These are phyloP conservation scores for Arthrobotrys pseudoclavata DNA, from an alignment of 2,329 filamentous ascomycete genomes.

Conservation along the genomic window DNA sequence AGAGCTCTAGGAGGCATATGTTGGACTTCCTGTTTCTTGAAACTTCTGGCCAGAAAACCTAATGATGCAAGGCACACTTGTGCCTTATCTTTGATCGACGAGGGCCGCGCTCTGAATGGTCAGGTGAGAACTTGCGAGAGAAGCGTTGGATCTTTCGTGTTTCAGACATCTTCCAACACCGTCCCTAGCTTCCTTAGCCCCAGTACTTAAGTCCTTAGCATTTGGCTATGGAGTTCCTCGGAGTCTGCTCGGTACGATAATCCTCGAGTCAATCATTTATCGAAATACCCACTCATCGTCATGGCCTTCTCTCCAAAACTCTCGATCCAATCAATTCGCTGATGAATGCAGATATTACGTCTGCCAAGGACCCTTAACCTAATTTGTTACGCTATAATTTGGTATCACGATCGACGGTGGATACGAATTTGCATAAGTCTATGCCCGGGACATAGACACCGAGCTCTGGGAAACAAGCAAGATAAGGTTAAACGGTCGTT, in stretches of 20 bases:
- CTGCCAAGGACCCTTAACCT: conserved; percentile 21
- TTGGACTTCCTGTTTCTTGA: conserved; percentile 15
- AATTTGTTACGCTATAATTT: conserved; percentile 32
- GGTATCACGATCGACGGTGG: conserved; percentile 33
- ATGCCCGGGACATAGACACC: conserved; percentile 12
- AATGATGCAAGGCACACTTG: conserved; percentile 43
- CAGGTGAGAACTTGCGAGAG: conserved; percentile 28
- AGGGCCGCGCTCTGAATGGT: conserved; percentile 10
- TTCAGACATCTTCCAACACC: conserved; percentile 17
- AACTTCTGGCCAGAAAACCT: conserved; percentile 1
- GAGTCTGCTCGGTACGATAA: conserved; percentile 18
- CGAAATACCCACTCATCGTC: conserved; percentile 3
- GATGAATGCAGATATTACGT: conserved; percentile 43
- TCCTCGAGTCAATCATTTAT: conserved; percentile 21
- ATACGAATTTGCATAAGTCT: neutral
- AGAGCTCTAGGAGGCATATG: conserved; percentile 24
- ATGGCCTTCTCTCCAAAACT: conserved; percentile 9
- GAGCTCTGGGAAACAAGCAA: conserved; percentile 31
- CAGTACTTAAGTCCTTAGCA: conserved; percentile 22
- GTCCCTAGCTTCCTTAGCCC: conserved; percentile 20
- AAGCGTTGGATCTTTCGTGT: conserved; percentile 24
- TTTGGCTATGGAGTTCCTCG: neutral
- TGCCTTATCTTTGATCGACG: conserved; percentile 42
- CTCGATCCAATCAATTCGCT: conserved; percentile 30
- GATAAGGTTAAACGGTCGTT: conserved; percentile 38